These are phyloP conservation scores for Carex kokanica DNA, from an alignment of 176 grass and related monocot species.

Conservation along the genomic window DNA sequence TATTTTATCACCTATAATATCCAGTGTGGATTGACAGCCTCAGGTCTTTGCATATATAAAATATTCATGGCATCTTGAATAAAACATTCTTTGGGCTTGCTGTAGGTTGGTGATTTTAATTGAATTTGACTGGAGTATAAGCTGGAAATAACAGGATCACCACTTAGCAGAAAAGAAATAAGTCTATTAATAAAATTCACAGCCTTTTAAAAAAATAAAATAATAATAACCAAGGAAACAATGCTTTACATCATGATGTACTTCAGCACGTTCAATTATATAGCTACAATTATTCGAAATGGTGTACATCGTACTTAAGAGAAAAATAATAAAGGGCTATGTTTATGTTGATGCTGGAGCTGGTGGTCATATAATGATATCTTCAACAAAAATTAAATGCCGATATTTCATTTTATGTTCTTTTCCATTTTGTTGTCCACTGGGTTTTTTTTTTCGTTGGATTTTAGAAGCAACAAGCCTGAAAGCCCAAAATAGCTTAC, in stretches of 20 bases:
- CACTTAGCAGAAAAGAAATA: neutral
- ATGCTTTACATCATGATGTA: neutral
- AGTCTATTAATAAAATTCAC: neutral
- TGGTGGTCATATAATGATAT: neutral
- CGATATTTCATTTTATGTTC: too few relatives aligned
- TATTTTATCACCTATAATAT: neutral
- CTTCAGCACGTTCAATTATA: neutral
- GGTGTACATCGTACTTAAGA: neutral
- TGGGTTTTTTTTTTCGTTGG: neutral
- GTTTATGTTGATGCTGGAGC: neutral
- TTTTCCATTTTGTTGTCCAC: neutral
- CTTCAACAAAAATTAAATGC: too few relatives aligned
- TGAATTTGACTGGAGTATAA: neutral
- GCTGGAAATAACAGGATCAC: constrained; percentile 14
- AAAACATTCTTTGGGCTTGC: neutral
- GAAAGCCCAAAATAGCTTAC: neutral
- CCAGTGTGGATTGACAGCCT: neutral
- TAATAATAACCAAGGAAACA: neutral
- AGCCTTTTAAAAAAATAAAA: neutral
- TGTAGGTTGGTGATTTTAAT: neutral
- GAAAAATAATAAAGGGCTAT: neutral
- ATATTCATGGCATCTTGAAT: neutral
- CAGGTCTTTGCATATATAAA: neutral
- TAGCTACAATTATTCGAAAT: neutral
- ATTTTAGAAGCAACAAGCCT: neutral